phyloP scores from a whole-genome alignment of 192 early-diverging fungal species.

The Diversispora epigaea region DNA sequence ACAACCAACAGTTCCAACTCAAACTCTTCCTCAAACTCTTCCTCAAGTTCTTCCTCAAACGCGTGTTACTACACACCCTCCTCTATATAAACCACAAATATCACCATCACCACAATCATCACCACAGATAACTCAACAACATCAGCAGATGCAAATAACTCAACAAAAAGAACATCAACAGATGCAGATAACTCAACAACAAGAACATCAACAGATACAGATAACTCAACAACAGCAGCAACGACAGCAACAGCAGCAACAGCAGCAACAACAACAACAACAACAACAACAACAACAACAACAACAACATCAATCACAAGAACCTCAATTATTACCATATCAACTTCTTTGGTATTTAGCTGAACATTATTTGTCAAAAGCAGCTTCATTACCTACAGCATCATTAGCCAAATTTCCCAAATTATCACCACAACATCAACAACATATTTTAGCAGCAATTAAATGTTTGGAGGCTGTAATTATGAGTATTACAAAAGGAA shows the following conservation, averaged over 20 bases:
- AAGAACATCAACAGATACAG: too few relatives aligned
- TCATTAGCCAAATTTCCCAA: constrained; percentile 3
- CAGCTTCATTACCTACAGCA: constrained; percentile 5
- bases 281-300: background rate
- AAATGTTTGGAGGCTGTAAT: constrained; percentile 41
- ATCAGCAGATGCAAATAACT: too few relatives aligned
- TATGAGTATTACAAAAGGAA: constrained; percentile 36
- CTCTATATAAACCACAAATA: too few relatives aligned
- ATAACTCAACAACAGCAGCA: too few relatives aligned
- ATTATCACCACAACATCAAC: constrained; percentile 34
- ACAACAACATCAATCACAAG: background rate
- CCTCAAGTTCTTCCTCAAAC: background rate
- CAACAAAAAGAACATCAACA: too few relatives aligned
- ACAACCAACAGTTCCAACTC: background rate
- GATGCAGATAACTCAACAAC: too few relatives aligned
- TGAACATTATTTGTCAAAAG: constrained; percentile 19
- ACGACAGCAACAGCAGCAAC: background rate
- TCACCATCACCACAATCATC: too few relatives aligned
- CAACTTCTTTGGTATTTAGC: constrained; percentile 28
- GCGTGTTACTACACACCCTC: background rate
- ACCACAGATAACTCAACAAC: too few relatives aligned
- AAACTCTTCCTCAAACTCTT: constrained; percentile 1
- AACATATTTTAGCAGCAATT: constrained; percentile 38
- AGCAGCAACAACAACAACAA: background rate
- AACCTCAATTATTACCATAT: constrained; percentile 6